Conservation (phyloP, 257 asterid species). For the Capsicum pubescens region DNA sequence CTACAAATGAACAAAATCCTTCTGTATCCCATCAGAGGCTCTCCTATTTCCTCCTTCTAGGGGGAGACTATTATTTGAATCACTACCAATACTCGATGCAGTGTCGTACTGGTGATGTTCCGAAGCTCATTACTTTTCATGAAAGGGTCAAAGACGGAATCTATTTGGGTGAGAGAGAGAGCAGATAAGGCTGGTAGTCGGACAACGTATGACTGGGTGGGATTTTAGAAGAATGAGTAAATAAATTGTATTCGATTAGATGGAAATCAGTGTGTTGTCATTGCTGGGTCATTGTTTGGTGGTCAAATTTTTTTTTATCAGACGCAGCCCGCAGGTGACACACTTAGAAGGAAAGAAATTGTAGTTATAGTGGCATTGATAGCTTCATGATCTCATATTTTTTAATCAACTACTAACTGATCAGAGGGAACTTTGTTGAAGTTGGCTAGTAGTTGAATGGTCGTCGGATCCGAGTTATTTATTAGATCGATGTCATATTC, state of each 20-base stretch:
- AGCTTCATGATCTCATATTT: not conserved
- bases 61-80: not conserved
- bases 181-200: not conserved
- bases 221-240: not conserved
- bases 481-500: not conserved
- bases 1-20: conserved; percentile 9
- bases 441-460: not conserved
- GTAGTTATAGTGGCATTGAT: conserved; percentile 1
- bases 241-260: conserved; percentile 7
- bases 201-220: not conserved
- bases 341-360: not conserved
- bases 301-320: not conserved
- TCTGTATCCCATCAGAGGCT: not conserved
- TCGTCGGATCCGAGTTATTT: not conserved
- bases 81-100: conserved; percentile 5
- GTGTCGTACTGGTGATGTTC: conserved; percentile 13
- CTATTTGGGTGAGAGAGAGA: not conserved
- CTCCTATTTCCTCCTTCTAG: not conserved
- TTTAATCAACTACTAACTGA: not conserved
- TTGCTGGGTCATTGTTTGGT: not conserved
- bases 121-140: not conserved
- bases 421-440: not conserved
- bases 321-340: conserved; percentile 3
- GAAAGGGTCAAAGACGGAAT: not conserved
- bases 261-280: conserved; percentile 6